Conservation (phyloP, 306 rosid species). For the Parietaria judaica region DNA sequence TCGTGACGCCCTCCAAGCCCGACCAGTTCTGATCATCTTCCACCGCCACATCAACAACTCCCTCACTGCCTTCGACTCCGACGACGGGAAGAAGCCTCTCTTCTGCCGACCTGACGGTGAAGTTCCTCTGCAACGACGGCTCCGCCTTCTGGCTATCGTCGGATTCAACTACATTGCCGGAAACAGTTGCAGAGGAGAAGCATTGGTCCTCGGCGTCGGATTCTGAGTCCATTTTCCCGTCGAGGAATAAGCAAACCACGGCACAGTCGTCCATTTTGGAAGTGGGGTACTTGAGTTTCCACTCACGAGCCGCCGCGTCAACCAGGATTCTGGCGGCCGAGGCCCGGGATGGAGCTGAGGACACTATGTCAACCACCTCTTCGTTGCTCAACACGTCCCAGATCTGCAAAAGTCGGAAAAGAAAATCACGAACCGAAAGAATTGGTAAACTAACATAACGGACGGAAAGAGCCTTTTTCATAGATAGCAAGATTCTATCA, state of each 20-base stretch:
- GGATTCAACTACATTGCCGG: slow-evolving; percentile 71
- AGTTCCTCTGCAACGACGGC: slow-evolving; percentile 74
- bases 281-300: slow-evolving; percentile 88
- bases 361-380: slow-evolving; percentile 85
- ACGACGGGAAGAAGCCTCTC: slow-evolving; percentile 48
- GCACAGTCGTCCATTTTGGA: slow-evolving; percentile 99
- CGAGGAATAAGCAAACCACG: slow-evolving; percentile 80
- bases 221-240: slow-evolving; percentile 92
- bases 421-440: not conserved
- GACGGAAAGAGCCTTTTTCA: no score
- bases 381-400: slow-evolving; percentile 98
- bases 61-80: slow-evolving; percentile 40
- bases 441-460: not conserved
- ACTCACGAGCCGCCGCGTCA: slow-evolving; percentile 80
- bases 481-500: no score
- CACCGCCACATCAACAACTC: slow-evolving; percentile 20
- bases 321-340: slow-evolving; percentile 71
- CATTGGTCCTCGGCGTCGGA: slow-evolving; percentile 83
- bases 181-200: slow-evolving; percentile 82
- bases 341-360: slow-evolving; percentile 57
- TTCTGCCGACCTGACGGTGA: slow-evolving; percentile 74
- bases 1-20: slow-evolving; percentile 95
- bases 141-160: slow-evolving; percentile 78
- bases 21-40: slow-evolving; percentile 96
- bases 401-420: slow-evolving; percentile 33